Evolutionary conservation across 139 green algal species (phyloP), one percentile per base, ranked within the genome.

Genomic region (Ulvella scutata): DNA sequence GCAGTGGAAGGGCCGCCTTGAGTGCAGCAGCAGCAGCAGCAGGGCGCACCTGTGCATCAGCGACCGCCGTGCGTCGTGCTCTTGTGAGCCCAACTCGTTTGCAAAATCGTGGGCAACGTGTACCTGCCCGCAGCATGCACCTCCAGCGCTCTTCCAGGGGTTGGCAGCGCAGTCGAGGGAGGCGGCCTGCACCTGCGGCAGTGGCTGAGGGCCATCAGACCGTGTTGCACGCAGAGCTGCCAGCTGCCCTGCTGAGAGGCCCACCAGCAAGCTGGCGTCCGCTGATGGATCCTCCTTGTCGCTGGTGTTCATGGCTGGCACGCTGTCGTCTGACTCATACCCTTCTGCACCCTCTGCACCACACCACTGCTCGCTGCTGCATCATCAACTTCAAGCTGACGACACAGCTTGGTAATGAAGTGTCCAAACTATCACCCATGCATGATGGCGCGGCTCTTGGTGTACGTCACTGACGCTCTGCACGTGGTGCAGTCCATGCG

Each of bases 21-120:
- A 13, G 51, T 67, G 10, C 51, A 67, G 13, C 51, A 9, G 20
- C 6, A n/a, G 10, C 13, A 23, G 51, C n/a, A n/a, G 51, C 51
- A 67, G 17, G 51, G 17, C 20, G 29, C 29, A 37, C 67, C 77
- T 80, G 77, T 88, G 83, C 83, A 88, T 88, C 23, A 88, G 81
- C 0, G 79, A 84, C 34, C 83, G 76, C 37, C 76, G 61, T 0
- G 79, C 80, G 33, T 84, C 78, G 75, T 76, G 61, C 62, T 86
- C 82, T 21, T 62, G 37, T 0, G 72, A 20, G 34, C 17, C 67
- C 10, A 78, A 61, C 4, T 43, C n/a, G 20, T 7, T 28, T 17
- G 78, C 40, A 38, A 77, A n/a, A 2, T 67, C 39, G 26, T 62
- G 4, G 51, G 31, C 51, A 26, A 67, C 17, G 13, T 67, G n/a